A percentile compares a stretch with the other conserved stretches of the same genome.
These are phyloP conservation scores for Debaryomyces nepalensis DNA, from an alignment of 1,139 yeast genomes.

Conservation along the genomic window DNA sequence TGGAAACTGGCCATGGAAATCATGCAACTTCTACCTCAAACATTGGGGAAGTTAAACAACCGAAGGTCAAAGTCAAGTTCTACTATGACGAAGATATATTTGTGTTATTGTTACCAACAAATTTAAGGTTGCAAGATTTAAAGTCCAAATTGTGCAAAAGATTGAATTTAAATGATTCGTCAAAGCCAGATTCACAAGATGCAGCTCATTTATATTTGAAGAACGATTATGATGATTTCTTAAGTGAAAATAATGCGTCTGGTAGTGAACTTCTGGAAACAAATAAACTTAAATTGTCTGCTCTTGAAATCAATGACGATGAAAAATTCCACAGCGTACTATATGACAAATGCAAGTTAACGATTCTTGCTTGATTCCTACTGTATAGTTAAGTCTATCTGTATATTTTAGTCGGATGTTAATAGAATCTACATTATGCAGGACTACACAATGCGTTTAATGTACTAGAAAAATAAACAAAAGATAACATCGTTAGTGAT, in stretches of 20 bases:
- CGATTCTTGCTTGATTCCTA: slow-evolving; percentile 30
- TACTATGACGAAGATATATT: slow-evolving; percentile 89
- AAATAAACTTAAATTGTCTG: slow-evolving; percentile 29
- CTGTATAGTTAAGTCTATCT: too few species aligned
- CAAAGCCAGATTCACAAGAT: slow-evolving; percentile 7
- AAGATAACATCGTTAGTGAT: too few species aligned
- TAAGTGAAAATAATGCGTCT: slow-evolving; percentile 34
- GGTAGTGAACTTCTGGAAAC: slow-evolving; percentile 31
- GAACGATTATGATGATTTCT: slow-evolving; percentile 48
- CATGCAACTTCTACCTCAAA: slow-evolving; percentile 9
- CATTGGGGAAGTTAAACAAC: slow-evolving; percentile 14
- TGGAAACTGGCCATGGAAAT: slow-evolving; percentile 7
- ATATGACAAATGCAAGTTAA: slow-evolving; percentile 52
- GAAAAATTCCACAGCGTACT: slow-evolving; percentile 46
- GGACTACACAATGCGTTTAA: too few species aligned
- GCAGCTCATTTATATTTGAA: slow-evolving; percentile 40
- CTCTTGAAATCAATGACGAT: slow-evolving; percentile 47
- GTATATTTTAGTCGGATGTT: too few species aligned
- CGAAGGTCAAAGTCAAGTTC: slow-evolving; percentile 72
- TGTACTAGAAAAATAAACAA: too few species aligned
- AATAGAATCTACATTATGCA: too few species aligned
- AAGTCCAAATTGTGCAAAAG: slow-evolving; percentile 69
- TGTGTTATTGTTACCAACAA: slow-evolving; percentile 75
- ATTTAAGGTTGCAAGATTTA: slow-evolving; percentile 63
- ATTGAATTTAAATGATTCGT: slow-evolving; percentile 37